Base-by-base conservation (phyloP, 441 rosid genomes). In the Cnidoscolus chayamansa region DNA sequence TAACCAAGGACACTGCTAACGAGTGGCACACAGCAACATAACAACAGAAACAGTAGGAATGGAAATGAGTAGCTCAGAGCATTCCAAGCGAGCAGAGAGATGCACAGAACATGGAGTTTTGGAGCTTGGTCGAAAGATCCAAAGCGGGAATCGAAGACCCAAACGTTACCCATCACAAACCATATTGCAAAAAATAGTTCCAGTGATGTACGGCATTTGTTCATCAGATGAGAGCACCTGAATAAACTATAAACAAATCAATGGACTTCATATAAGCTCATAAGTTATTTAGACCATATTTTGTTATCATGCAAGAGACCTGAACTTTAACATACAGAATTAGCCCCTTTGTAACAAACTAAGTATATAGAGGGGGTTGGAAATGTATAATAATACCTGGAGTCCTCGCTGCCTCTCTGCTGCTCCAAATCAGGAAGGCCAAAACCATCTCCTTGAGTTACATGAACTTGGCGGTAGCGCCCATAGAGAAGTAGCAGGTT, bases 91-190 rank as follows among this genome's bases (percentile, higher is more conserved):
- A 93, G 94, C 69, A 95, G 86, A 71, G 86, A 87, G 84, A 91
- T 84, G 76, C 98, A 95, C 47, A 95, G 90, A 13, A 85, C 82
- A 17, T 95, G 93, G 56, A 95, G 94, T 66, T 86, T 92, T 0
- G 97, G 98, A 60, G 99, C 91, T 51, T 71, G 83, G 7, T 80
- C 81, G 86, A 91, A 89, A 0, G 97, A 88, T 58, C 93, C 93
- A 1, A 92, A 87, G 16, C 96, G 86, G 1, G 99, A 87, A 84
- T 94, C 99, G 0, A 94, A 94, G 50, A 92, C 93, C 99, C 99
- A 94, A 13, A 90, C 97, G 55, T 92, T 92, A 10, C 98, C 99
- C 92, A 90, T 89, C 67, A 94, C 99, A 79, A 92, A 89, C 91
- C 91, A 87, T 70, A 85, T 85, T 1, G 89, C 91, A 37, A 84